Base-by-base conservation (phyloP, 805 yeast species). In the Schwanniomyces vanrijiae region DNA sequence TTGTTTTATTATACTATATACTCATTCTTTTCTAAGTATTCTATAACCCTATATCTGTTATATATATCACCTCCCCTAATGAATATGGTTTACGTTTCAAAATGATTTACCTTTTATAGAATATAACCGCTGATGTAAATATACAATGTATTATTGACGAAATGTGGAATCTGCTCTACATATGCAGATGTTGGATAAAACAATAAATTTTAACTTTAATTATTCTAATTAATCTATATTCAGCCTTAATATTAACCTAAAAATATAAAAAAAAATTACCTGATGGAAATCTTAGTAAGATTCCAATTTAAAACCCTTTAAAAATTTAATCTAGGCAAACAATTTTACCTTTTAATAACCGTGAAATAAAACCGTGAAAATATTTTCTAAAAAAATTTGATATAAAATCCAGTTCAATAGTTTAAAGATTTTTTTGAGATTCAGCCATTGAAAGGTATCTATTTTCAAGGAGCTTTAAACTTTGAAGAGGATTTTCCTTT, bases 391-490 rank as follows among this genome's bases (percentile, higher is more conserved):
- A 16, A 31, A 31, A 16, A 14, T 16, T 16, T 31, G 10, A 31
- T 20, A 16, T 31, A 13, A 14, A 16, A 14, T 5, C 3, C 35
- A 7, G 5, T 18, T 31, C 10, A 4, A 14, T 14, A 31, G 11
- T 31, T 31, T 14, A 31, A 16, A 16, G 20, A 31, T 31, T 31
- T 20, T 31, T 31, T 31, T 31, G 35, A 16, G 35, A 3, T 14
- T 37, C 62, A 14, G 65, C 42, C 49, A 62, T 59, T 22, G 62
- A 56, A 50, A 58, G 58, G 44, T 66, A 61, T 39, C 67, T 53
- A 47, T 61, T 65, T 48, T 68, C 73, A 44, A 68, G 55, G n/a
- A 55, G 62, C 52, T 65, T 67, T 38, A 67, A 55, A 39, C 67
- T 62, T 16, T n/a, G 70, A 69, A 48, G 65, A 62, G 29, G 37